Evolutionary conservation across 768 basidiomycete species (phyloP), one percentile per base, ranked within the genome.

Genomic region (Kockovaella imperatae): DNA sequence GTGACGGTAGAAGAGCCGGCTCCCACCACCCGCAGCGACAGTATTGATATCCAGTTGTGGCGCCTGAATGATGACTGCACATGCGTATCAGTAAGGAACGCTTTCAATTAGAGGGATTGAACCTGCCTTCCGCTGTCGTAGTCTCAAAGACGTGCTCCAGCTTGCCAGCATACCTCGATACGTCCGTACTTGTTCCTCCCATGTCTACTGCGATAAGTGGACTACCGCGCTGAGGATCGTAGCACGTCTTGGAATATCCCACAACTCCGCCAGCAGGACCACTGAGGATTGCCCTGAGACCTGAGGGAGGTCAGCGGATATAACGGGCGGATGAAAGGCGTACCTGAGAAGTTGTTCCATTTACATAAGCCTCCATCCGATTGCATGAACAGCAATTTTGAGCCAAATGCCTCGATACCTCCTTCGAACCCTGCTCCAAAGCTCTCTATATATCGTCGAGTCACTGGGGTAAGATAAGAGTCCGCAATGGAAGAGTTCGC

Each of bases 251-350:
- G 0, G 90, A 87, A 60, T 87, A 93, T 0, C 93, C 93, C 0
- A 97, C 93, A 4, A 97, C 93, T 3, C 91, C 91, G 2, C 91
- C 91, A 0, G 91, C 93, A 0, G 91, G 93, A 2, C 73, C 72
- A 59, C 86, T 89, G 30, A 95, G 71, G 54, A 96, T 90, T 54
- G 85, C 87, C 77, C 90, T 91, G 58, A 97, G 72, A 0, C 91
- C 93, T n/a, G n/a, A n/a, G n/a, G n/a, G n/a, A n/a, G n/a, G n/a
- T n/a, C n/a, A n/a, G n/a, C n/a, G n/a, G n/a, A n/a, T n/a, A n/a
- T n/a, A n/a, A n/a, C n/a, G n/a, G n/a, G n/a, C n/a, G n/a, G n/a
- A n/a, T n/a, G n/a, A n/a, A n/a, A n/a, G n/a, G n/a, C n/a, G n/a
- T n/a, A n/a, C n/a, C n/a, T 0, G 87, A 88, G 68, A 97, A 96